A percentile compares a stretch with the other conserved stretches of the same genome.
Conservation (phyloP, 2,329 filamentous ascomycete species). For the Hymenoscyphus linearis region DNA sequence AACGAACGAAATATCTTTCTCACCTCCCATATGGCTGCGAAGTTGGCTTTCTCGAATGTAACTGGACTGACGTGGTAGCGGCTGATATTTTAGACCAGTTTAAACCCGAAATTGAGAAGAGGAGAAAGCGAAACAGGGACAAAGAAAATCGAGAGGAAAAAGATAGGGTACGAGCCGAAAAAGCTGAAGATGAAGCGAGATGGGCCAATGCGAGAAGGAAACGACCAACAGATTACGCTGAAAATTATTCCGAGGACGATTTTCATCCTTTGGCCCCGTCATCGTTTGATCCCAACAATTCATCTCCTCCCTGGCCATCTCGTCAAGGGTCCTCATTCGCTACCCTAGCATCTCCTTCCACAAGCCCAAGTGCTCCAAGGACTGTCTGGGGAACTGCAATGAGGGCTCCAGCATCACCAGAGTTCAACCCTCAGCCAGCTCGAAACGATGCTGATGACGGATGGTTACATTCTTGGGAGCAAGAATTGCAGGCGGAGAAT, state of each 20-base stretch:
- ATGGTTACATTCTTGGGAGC: slow-evolving; percentile 81
- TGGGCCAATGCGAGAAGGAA: slow-evolving; percentile 54
- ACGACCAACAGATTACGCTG: slow-evolving; percentile 43
- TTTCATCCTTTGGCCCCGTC: slow-evolving; percentile 57
- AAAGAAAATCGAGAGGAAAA: slow-evolving; percentile 67
- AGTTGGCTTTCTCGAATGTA: slow-evolving; percentile 67
- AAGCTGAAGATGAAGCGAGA: slow-evolving; percentile 59
- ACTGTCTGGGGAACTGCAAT: slow-evolving; percentile 92
- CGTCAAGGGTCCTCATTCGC: slow-evolving; percentile 58
- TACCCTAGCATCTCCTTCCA: slow-evolving; percentile 70
- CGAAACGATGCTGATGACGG: slow-evolving; percentile 58
- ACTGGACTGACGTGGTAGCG: slow-evolving; percentile 66
- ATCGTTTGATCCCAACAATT: slow-evolving; percentile 40
- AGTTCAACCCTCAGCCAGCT: slow-evolving; percentile 36
- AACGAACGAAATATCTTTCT: slow-evolving; percentile 63
- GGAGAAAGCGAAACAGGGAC: slow-evolving; percentile 59
- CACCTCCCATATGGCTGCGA: slow-evolving; percentile 70
- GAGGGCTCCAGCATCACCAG: slow-evolving; percentile 53
- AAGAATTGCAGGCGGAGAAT: slow-evolving; percentile 59
- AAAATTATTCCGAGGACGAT: slow-evolving; percentile 50
- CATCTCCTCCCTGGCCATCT: slow-evolving; percentile 47
- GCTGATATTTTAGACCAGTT: slow-evolving; percentile 58
- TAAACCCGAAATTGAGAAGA: slow-evolving; percentile 54
- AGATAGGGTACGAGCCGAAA: slow-evolving; percentile 62
- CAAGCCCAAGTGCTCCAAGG: slow-evolving; percentile 67